Conservation (phyloP, 345 rosid genomes). For the Pelargonium nanum region DNA sequence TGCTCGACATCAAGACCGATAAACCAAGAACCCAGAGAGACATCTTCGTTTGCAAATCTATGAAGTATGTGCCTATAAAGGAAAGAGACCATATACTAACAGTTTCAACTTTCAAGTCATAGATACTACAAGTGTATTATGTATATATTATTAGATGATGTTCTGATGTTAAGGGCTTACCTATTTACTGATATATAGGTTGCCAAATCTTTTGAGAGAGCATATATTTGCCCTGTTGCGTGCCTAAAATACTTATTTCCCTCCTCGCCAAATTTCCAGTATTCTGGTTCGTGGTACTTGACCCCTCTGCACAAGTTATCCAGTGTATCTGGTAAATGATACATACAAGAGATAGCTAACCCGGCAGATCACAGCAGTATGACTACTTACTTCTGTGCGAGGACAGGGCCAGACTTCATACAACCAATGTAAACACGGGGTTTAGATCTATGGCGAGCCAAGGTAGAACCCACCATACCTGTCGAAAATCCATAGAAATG, state of each 20-base stretch:
- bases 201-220: slow-evolving; percentile 86
- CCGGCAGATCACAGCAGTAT: neutral
- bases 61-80: slow-evolving; percentile 65
- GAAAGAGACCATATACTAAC: too few relatives aligned
- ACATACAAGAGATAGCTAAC: neutral
- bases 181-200: slow-evolving; percentile 73
- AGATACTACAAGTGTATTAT: too few relatives aligned
- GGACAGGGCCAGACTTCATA: slow-evolving; percentile 96
- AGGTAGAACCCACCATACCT: slow-evolving; percentile 73
- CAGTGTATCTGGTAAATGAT: slow-evolving; percentile 1
- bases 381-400: slow-evolving; percentile 66
- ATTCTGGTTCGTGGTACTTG: slow-evolving; percentile 87
- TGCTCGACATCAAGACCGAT: slow-evolving; percentile 93
- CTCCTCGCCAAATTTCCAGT: slow-evolving; percentile 96
- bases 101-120: neutral
- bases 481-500: slow-evolving; percentile 7
- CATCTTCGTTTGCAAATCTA: slow-evolving; percentile 89
- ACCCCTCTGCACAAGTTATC: slow-evolving; percentile 47
- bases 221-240: slow-evolving; percentile 91
- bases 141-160: neutral
- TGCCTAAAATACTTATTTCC: slow-evolving; percentile 92
- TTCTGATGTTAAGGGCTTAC: slow-evolving; percentile 21
- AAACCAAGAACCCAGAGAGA: slow-evolving; percentile 92
- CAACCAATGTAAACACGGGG: slow-evolving; percentile 78
- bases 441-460: slow-evolving; percentile 76